Percentiles rank a stretch among this genome's conserved stretches.
Conservation (phyloP, 306 rosid genomes). For the Sicyos edulis region DNA sequence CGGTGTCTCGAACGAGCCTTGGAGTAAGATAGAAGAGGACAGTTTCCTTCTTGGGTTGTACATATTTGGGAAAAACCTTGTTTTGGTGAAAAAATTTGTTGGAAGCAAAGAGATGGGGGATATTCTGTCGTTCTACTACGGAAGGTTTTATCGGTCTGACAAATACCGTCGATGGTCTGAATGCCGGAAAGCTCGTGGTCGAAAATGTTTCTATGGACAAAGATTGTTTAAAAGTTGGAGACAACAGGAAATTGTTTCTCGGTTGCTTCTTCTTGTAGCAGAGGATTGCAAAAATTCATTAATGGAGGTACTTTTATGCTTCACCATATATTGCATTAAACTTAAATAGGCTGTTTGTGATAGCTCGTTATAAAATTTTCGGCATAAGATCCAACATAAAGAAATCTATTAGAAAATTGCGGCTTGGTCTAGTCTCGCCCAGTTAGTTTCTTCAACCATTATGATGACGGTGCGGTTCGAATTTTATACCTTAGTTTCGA, state of each 20-base stretch:
- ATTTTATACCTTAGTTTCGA: not conserved
- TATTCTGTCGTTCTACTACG: slow-evolving; percentile 72
- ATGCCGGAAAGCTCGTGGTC: slow-evolving; percentile 55
- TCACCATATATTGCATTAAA: not conserved
- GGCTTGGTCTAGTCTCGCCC: not conserved
- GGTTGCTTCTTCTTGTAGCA: slow-evolving; percentile 41
- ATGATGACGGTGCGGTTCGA: not conserved
- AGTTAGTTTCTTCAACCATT: not conserved
- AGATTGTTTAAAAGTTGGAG: slow-evolving; percentile 72
- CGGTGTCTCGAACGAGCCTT: slow-evolving; percentile 42
- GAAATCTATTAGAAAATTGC: not conserved
- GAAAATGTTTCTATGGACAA: slow-evolving; percentile 56
- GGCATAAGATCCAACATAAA: not conserved
- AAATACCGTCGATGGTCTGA: slow-evolving; percentile 67
- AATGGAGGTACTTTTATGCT: slow-evolving; percentile 45
- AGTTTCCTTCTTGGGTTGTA: slow-evolving; percentile 72
- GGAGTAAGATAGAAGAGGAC: slow-evolving; percentile 64
- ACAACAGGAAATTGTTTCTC: slow-evolving; percentile 73
- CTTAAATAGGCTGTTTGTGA: not conserved
- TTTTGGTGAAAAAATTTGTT: slow-evolving; percentile 55
- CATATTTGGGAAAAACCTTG: slow-evolving; percentile 77
- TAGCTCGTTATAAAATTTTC: not conserved
- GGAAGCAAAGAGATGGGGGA: slow-evolving; percentile 66
- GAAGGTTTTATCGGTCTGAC: slow-evolving; percentile 61
- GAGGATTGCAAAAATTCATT: slow-evolving; percentile 42